Conservation (phyloP, 2,329 filamentous ascomycete genomes). For the Aphanocladium album region DNA sequence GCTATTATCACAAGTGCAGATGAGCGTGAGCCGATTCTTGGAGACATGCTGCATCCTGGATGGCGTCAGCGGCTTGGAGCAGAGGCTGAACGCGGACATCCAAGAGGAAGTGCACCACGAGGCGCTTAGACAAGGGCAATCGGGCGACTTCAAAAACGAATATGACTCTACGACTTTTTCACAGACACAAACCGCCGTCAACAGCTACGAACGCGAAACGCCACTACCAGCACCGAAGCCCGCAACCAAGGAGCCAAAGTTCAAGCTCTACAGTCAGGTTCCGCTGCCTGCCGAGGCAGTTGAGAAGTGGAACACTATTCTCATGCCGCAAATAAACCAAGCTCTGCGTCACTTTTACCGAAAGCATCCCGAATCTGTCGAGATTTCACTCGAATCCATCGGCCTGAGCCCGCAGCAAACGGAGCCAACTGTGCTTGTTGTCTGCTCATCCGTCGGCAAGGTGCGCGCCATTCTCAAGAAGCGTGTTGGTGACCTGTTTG, state of each 20-base stretch:
- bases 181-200: background rate
- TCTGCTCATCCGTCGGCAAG: constrained; percentile 69
- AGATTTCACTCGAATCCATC: constrained; percentile 71
- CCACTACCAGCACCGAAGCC: background rate
- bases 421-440: constrained; percentile 68
- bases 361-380: constrained; percentile 70
- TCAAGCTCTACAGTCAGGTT: constrained; percentile 56
- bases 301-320: constrained; percentile 64
- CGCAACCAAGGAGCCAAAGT: constrained; percentile 33
- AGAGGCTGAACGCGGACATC: constrained; percentile 46
- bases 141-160: background rate
- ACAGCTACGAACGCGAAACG: background rate
- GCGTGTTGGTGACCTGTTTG: constrained; percentile 60
- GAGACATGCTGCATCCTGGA: constrained; percentile 58
- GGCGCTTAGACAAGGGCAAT: background rate
- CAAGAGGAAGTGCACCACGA: constrained; percentile 20
- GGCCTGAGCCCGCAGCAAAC: constrained; percentile 63
- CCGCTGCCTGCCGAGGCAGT: constrained; percentile 55
- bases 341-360: constrained; percentile 66
- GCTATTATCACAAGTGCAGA: constrained; percentile 49
- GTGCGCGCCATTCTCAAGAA: constrained; percentile 67
- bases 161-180: background rate
- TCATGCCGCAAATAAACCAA: constrained; percentile 70
- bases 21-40: constrained; percentile 51
- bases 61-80: constrained; percentile 51